Base-by-base conservation (phyloP, 768 basidiomycete genomes). In the Xanthoconium purpureum region DNA sequence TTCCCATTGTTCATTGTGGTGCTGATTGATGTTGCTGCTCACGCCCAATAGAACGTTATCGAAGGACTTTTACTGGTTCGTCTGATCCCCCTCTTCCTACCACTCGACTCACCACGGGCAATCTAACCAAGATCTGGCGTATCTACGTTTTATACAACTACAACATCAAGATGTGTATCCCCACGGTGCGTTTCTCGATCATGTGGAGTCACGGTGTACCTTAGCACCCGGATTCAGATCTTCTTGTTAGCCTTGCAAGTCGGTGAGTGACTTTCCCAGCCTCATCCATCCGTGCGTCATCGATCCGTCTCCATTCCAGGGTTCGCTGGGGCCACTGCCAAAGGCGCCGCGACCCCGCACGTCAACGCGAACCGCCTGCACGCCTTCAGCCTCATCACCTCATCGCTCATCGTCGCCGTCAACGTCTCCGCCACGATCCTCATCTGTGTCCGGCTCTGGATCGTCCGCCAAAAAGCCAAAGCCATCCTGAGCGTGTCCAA, bases 111-210 rank as follows among this genome's bases (percentile, higher is more conserved):
- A 52, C 35, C 2, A n/a, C 15, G 15, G 8, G 30, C 10, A 7
- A 47, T 24, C 8, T 11, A 13, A 59, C 37, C 24, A 36, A 64
- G 66, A 64, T 67, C 12, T 69, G 66, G 66, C 68, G 67, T 29
- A 47, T 66, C 11, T 67, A 44, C 44, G 12, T 66, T 1, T 5
- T 67, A 9, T 67, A 59, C 7, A 50, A 36, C 39, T 17, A 53
- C 13, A 54, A 51, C 30, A 28, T 69, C 39, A 49, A 20, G 40
- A 30, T 57, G 14, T 67, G 67, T 33, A 50, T 67, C 6, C 57
- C 65, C 3, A 48, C 52, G n/a, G 66, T 69, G 32, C 18, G 59
- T 62, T 36, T 4, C 13, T 39, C 39, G 35, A 17, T 20, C 4
- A 6, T 43, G 24, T 4, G 12, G 9, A 6, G 3, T 33, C 12